phyloP scores from a whole-genome alignment of 129 eudicot genomes.

The Pseudognaphalium luteoalbum region DNA sequence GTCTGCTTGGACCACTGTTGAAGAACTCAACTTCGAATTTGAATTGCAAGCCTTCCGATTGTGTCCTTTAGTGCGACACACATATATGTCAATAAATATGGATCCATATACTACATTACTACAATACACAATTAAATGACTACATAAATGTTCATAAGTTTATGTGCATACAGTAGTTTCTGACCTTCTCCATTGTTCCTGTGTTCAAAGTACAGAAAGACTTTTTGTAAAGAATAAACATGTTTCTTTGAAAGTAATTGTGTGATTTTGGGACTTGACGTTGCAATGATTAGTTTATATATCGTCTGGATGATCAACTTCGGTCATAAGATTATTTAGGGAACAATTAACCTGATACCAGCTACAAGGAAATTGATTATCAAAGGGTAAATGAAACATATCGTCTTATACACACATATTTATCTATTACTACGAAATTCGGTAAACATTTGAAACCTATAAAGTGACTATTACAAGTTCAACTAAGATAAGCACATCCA shows the following conservation, averaged over 20 bases:
- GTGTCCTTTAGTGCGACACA: background rate
- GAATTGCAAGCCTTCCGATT: background rate
- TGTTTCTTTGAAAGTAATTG: background rate
- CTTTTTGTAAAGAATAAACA: background rate
- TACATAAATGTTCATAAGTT: background rate
- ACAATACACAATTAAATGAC: background rate
- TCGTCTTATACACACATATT: too few species aligned
- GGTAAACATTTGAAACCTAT: too few species aligned
- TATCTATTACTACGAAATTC: too few species aligned
- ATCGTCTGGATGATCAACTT: background rate
- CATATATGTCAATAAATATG: background rate
- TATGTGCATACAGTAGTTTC: background rate
- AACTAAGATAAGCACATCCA: background rate
- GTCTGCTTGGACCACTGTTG: conserved; percentile 11
- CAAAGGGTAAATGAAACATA: background rate
- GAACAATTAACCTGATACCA: background rate
- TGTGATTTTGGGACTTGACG: background rate
- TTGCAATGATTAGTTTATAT: background rate
- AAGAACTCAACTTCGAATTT: background rate
- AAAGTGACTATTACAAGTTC: background rate
- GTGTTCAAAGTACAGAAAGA: background rate
- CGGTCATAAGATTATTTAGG: background rate
- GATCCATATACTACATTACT: background rate
- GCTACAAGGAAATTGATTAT: background rate
- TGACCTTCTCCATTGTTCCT: background rate